These are phyloP conservation scores for Penicillium crystallinum DNA, from an alignment of 495 filamentous ascomycete genomes.

Conservation along the genomic window DNA sequence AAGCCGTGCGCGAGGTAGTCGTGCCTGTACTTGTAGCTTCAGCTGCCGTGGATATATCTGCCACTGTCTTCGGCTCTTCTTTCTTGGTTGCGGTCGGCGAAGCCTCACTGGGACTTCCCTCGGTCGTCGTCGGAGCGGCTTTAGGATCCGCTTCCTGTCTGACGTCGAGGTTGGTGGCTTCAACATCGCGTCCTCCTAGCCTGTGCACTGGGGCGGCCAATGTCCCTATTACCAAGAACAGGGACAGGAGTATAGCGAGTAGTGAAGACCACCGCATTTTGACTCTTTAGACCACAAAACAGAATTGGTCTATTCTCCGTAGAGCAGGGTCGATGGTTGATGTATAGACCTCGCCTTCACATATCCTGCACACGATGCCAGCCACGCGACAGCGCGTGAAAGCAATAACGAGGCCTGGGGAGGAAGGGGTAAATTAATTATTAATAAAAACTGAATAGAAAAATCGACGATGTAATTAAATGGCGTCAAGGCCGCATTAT, in stretches of 20 bases:
- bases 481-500: not conserved
- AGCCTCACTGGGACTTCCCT: not conserved
- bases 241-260: slow-evolving; percentile 5
- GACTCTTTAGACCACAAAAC: not conserved
- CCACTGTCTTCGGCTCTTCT: slow-evolving; percentile 9
- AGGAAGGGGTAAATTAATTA: not conserved
- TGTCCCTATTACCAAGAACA: slow-evolving; percentile 6
- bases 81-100: not conserved
- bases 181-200: slow-evolving; percentile 1
- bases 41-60: slow-evolving; percentile 8
- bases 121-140: slow-evolving; percentile 4
- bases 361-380: not conserved
- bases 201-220: slow-evolving; percentile 14
- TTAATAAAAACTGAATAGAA: not conserved
- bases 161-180: not conserved
- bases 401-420: not conserved
- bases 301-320: not conserved
- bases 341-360: not conserved
- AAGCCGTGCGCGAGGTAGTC: slow-evolving; percentile 8
- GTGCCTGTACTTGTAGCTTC: slow-evolving; percentile 17
- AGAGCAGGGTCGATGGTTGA: not conserved
- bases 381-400: not conserved
- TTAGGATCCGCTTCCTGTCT: slow-evolving; percentile 2
- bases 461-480: not conserved
- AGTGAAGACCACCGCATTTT: slow-evolving; percentile 21